A percentile compares a stretch with the other conserved stretches of the same genome.
These are phyloP conservation scores for Perkinsus chesapeaki DNA, from an alignment of 169 alveolate species.

Conservation along the genomic window DNA sequence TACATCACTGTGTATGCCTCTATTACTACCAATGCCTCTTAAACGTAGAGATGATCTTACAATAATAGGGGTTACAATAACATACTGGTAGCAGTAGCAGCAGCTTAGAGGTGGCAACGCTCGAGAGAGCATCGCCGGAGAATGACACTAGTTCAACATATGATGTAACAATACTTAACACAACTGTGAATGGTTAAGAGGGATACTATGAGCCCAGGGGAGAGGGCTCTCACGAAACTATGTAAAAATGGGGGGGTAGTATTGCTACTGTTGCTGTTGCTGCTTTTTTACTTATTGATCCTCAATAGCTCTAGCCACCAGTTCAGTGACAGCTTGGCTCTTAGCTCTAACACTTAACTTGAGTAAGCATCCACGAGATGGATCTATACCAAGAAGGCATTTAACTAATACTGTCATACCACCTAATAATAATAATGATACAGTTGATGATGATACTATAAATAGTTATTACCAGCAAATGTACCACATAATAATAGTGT, in stretches of 20 bases:
- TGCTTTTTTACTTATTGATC: background rate
- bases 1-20: no score
- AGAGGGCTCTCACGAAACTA: background rate
- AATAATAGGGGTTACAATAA: no score
- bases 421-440: background rate
- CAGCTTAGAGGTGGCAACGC: background rate
- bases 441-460: background rate
- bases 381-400: background rate
- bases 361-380: background rate
- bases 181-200: background rate
- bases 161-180: background rate
- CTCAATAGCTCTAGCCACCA: background rate
- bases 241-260: background rate
- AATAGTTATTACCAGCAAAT: background rate
- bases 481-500: constrained; percentile 24
- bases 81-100: no score
- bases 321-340: background rate
- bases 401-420: background rate
- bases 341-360: background rate
- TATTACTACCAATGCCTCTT: no score
- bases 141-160: background rate
- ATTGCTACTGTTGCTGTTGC: no score
- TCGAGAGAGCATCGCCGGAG: background rate
- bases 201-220: background rate
- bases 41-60: no score